Percentiles rank a stretch among this genome's conserved stretches.
phyloP scores from a whole-genome alignment of 768 basidiomycete species.

The Mycena alexandri region DNA sequence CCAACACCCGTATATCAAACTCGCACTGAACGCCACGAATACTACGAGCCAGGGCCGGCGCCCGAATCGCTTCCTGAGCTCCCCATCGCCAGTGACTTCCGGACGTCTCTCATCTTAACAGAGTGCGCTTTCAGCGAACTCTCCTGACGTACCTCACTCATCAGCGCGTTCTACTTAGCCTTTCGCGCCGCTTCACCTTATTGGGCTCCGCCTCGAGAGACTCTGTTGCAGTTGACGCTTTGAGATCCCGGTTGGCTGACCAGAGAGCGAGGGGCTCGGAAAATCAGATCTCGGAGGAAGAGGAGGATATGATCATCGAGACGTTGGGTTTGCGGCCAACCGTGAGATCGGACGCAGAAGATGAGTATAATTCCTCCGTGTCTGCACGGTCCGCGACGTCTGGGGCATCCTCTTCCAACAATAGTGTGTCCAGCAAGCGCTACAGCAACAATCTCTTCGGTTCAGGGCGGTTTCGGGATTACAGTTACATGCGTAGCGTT shows the following conservation, averaged over 20 bases:
- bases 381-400: conserved; percentile 49
- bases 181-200: conserved; percentile 85
- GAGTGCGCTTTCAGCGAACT: conserved; percentile 67
- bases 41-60: conserved; percentile 43
- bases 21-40: conserved; percentile 46
- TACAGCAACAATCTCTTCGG: conserved; percentile 91
- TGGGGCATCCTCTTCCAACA: conserved; percentile 59
- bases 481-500: conserved; percentile 74
- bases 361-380: conserved; percentile 48
- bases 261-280: conserved; percentile 78
- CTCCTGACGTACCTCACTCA: conserved; percentile 27
- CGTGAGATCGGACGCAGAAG: conserved; percentile 41
- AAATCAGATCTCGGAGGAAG: conserved; percentile 82
- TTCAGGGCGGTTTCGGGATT: conserved; percentile 83
- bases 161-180: conserved; percentile 56
- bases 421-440: conserved; percentile 68
- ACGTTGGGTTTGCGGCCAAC: conserved; percentile 68
- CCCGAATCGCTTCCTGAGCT: conserved; percentile 64
- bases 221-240: conserved; percentile 72
- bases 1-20: conserved; percentile 31
- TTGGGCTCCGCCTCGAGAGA: conserved; percentile 78
- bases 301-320: conserved; percentile 88
- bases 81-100: conserved; percentile 81
- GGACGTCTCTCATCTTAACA: conserved; percentile 87
- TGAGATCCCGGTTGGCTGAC: conserved; percentile 77